Base-by-base conservation (phyloP, 169 alveolate species). In the Condylostoma magnum region DNA sequence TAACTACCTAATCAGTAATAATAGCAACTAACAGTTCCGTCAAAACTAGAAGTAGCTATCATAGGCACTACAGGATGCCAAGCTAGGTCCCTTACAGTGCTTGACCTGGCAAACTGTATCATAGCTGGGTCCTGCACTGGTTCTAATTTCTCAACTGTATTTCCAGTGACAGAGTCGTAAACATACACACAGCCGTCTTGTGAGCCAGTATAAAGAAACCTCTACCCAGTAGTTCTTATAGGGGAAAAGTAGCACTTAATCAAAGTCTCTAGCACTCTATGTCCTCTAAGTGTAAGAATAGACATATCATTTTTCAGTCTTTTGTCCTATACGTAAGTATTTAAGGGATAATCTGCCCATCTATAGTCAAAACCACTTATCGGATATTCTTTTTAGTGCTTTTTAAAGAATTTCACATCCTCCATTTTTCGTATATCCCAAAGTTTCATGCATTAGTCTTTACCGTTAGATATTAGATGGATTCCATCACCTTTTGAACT, bases 21-120 rank as follows among this genome's bases (percentile, higher is more conserved):
- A n/a, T 57, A 57, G 25, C 30, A 15, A 31, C 37, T 27, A 37
- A 74, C 43, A 10, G 31, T 34, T 28, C 44, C 38, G 20, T 27
- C 43, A 38, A 67, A 76, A n/a, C 73, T 51, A 12, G 90, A 77
- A 2, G 90, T 52, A 18, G 86, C 82, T 3, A 77, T 47, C 50
- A 72, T 27, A 6, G 90, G 90, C 27, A 52, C 30, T n/a, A 66
- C 20, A 8, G 90, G 90, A 55, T 83, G 90, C 90, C 90, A 83
- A 31, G 84, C 67, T 3, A 83, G 57, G 55, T 83, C 90, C 53
- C 90, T 60, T 4, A 27, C 18, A 22, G 25, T 27, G 0, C 31
- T 25, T 22, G 38, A 41, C 20, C 51, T 51, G 18, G 46, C 4
- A 47, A 28, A 53, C 31, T 34, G 31, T 31, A 43, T 38, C 73